Base-by-base conservation (phyloP, 129 eudicot species). In the Chrysanthemum makinoi region DNA sequence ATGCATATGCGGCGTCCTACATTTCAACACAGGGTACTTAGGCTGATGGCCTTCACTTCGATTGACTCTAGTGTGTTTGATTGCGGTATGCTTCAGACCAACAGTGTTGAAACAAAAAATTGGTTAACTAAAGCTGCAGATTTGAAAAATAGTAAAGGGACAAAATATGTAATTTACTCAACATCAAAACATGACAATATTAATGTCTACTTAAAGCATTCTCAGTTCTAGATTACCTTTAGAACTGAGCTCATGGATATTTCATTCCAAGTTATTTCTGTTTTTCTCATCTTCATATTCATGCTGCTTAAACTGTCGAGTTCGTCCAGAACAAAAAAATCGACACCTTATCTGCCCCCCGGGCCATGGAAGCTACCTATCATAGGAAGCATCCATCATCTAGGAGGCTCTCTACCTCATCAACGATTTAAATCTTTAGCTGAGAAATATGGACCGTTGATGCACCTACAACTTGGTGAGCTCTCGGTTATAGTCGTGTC, bases 321-420 rank as follows among this genome's bases (percentile, higher is more conserved):
- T 19, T 53, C 7, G 16, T 55, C 48, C 48, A 72, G 24, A 75
- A 47, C 76, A 74, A 70, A 57, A 59, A 6, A 15, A 10, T 28
- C 57, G 18, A 52, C 26, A 22, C 65, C 62, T 19, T 4, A 28
- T 58, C 75, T 79, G 26, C 83, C 81, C 14, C 87, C 87, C 0
- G 86, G 83, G 39, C 87, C 83, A 64, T 57, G 72, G 77, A 70
- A 70, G 57, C 78, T 79, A 24, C 83, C 86, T 47, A 26, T 79
- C 39, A 60, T 83, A 5, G 86, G 86, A 60, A 83, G 72, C 18
- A 58, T 83, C 63, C 86, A 79, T 78, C 75, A 83, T 73, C 75
- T 83, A 33, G 72, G 68, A 10, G 64, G 62, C 66, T 70, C 73
- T 0, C 73, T 75, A 56, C 80, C 84, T 19, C 84, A 80, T 71